These are phyloP conservation scores for Sphaerulina populicola DNA, from an alignment of 2,329 filamentous ascomycete species.

Conservation along the genomic window DNA sequence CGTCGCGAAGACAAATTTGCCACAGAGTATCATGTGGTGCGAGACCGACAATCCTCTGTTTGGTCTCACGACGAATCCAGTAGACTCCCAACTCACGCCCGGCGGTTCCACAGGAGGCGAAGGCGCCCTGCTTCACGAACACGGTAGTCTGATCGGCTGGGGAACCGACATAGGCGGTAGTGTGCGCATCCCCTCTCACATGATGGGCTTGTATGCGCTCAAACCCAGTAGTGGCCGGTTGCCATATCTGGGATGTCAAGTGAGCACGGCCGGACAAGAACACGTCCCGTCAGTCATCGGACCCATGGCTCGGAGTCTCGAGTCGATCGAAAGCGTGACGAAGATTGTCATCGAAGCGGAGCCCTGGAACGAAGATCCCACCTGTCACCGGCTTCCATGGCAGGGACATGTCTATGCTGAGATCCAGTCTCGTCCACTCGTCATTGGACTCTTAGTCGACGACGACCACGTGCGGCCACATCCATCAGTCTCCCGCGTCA, in stretches of 20 bases:
- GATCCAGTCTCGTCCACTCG: slow-evolving; percentile 13
- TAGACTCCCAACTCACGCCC: slow-evolving; percentile 38
- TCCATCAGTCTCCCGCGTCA: slow-evolving; percentile 19
- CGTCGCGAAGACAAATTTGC: slow-evolving; percentile 47
- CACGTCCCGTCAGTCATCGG: slow-evolving; percentile 57
- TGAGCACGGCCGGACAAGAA: slow-evolving; percentile 56
- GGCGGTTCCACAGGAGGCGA: slow-evolving; percentile 45
- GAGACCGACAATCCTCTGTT: slow-evolving; percentile 49
- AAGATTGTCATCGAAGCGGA: slow-evolving; percentile 28
- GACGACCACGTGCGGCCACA: slow-evolving; percentile 26
- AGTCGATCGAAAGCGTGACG: slow-evolving; percentile 42
- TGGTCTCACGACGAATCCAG: slow-evolving; percentile 44
- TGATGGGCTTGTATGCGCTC: slow-evolving; percentile 44
- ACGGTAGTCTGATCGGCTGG: slow-evolving; percentile 41
- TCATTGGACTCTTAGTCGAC: slow-evolving; percentile 23
- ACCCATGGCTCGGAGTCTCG: slow-evolving; percentile 48
- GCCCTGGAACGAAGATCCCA: slow-evolving; percentile 39
- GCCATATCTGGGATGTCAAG: slow-evolving; percentile 51
- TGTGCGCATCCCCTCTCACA: slow-evolving; percentile 42
- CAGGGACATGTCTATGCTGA: slow-evolving; percentile 26
- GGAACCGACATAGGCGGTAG: slow-evolving; percentile 49
- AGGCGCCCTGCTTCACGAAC: slow-evolving; percentile 35
- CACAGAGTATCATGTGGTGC: slow-evolving; percentile 49
- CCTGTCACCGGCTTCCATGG: slow-evolving; percentile 38
- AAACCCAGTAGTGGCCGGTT: slow-evolving; percentile 48